A percentile compares a stretch with the other conserved stretches of the same genome.
Evolutionary conservation across 768 basidiomycete genomes (phyloP).

Genomic region (Daedaleopsis nitida): DNA sequence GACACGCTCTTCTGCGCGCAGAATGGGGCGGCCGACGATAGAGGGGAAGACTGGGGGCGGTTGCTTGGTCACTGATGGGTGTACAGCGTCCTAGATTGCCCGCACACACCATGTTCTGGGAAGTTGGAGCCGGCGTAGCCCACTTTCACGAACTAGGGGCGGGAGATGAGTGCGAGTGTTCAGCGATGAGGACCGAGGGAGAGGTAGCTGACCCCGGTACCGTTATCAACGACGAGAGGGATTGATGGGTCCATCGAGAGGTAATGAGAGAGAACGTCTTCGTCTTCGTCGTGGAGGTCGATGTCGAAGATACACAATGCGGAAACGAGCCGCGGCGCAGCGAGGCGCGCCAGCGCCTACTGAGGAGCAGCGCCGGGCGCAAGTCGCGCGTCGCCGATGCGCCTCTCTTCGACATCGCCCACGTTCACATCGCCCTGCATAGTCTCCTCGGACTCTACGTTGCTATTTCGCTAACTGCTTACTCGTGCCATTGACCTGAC

Average conservation of each 20-base stretch:
- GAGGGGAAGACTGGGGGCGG: constrained; percentile 83
- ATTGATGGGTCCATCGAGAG: constrained; percentile 37
- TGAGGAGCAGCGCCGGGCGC: background rate
- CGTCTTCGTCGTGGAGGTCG: constrained; percentile 13
- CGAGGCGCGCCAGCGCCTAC: background rate
- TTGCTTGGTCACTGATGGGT: background rate
- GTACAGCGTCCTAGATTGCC: background rate
- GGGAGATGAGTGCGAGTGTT: constrained; percentile 5
- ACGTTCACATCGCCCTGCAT: background rate
- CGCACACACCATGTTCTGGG: constrained; percentile 53
- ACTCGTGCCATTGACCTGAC: background rate
- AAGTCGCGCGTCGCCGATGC: background rate
- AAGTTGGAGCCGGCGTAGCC: constrained; percentile 69
- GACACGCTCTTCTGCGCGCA: constrained; percentile 95
- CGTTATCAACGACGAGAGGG: constrained; percentile 62
- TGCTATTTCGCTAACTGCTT: background rate
- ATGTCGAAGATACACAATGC: constrained; percentile 6
- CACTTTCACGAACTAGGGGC: constrained; percentile 59
- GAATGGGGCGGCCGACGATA: constrained; percentile 93
- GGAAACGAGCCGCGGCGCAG: background rate
- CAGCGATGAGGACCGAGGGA: background rate
- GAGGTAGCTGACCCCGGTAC: constrained; percentile 53
- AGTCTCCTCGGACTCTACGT: background rate
- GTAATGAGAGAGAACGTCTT: constrained; percentile 10
- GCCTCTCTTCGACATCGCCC: background rate